Conservation (phyloP, 1,284 basidiomycete genomes). For the Rugosomyces carneus region DNA sequence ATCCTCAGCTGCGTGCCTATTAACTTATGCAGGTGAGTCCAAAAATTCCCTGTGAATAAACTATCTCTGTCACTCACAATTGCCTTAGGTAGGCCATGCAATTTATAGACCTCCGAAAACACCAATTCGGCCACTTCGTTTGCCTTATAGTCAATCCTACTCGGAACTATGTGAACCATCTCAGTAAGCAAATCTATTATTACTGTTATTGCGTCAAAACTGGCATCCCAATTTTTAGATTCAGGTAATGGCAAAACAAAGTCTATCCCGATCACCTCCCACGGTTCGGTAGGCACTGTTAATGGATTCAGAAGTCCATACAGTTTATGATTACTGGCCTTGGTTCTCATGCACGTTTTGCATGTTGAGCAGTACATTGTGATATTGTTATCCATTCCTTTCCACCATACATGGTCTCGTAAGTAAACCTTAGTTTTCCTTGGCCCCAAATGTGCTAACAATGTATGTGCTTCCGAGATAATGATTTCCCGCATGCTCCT, state of each 20-base stretch:
- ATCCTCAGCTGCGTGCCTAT: conserved; percentile 28
- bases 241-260: conserved; percentile 21
- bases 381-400: conserved; percentile 21
- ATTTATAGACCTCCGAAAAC: conserved; percentile 29
- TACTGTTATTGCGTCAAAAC: conserved; percentile 17
- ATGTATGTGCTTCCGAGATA: conserved; percentile 25
- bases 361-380: conserved; percentile 24
- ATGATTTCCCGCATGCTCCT: conserved; percentile 23
- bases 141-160: conserved; percentile 25
- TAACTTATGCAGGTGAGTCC: conserved; percentile 29
- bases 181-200: conserved; percentile 31
- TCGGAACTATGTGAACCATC: conserved; percentile 30
- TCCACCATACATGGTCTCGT: conserved; percentile 30
- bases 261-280: conserved; percentile 34
- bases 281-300: conserved; percentile 22
- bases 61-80: conserved; percentile 38
- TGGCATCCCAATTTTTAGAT: conserved; percentile 14
- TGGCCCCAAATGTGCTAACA: conserved; percentile 28
- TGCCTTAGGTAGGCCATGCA: conserved; percentile 31
- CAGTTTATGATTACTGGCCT: conserved; percentile 23
- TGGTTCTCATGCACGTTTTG: conserved; percentile 22
- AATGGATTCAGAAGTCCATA: conserved; percentile 30
- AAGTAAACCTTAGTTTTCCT: conserved; percentile 26
- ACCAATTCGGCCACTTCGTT: conserved; percentile 32
- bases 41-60: conserved; percentile 37